Base-by-base conservation (phyloP, 768 basidiomycete genomes). In the Calocybe gangraenosa region DNA sequence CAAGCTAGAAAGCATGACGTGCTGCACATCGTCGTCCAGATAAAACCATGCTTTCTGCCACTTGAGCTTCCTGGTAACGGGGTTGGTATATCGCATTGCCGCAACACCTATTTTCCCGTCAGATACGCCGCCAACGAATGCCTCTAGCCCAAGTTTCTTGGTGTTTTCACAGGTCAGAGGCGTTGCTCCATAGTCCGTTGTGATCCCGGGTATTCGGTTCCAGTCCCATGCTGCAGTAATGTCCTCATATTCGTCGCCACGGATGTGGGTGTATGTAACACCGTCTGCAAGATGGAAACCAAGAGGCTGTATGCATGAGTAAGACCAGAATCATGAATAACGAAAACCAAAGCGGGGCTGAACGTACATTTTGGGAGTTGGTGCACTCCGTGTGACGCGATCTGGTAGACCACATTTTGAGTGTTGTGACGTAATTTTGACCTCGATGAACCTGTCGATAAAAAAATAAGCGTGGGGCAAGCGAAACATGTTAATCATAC, bases 11-110 rank as follows among this genome's bases (percentile, higher is more conserved):
- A 86, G 55, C 71, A 80, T 79, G 49, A 87, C 77, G 47, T 79
- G 72, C 52, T 83, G 81, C 7, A 80, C 65, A 50, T 82, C 79
- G 51, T 78, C 64, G 13, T 76, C 71, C 22, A 87, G 67, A 74
- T 84, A 87, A 66, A 87, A 86, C 81, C 82, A 86, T 0, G 79
- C 71, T 60, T 87, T 87, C 53, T 83, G 81, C 71, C 75, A 89
- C 40, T 68, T 58, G 28, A 87, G 59, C 8, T 68, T 54, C 14
- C 66, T 57, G 2, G 81, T 84, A 36, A 68, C 44, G 2, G 86
- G 84, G 56, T 85, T 87, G 19, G 74, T 77, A 57, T 79, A 89
- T 34, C 74, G 73, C 82, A 85, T 83, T 15, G 72, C 81, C 0
- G 77, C 75, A n/a, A 76, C 61, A 9, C 85, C 85, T 40, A 73